These are phyloP conservation scores for Grosmannia penicillata DNA, from an alignment of 2,329 filamentous ascomycete species.

Conservation along the genomic window DNA sequence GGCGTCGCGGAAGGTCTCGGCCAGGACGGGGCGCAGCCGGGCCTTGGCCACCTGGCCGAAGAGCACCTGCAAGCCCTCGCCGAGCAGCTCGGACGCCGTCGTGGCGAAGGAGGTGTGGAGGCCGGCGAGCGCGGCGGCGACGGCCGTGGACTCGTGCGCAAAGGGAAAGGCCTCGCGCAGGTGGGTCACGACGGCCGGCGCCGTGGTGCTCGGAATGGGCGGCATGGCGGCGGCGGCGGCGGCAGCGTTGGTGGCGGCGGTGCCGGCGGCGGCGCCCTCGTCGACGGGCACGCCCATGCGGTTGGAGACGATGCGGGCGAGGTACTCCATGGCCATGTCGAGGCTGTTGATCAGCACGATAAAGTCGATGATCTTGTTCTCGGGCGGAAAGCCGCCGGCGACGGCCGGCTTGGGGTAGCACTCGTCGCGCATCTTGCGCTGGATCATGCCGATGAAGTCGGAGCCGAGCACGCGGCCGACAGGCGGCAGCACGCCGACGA, in stretches of 20 bases:
- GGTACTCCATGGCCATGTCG: constrained; percentile 82
- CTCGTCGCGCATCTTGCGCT: constrained; percentile 95
- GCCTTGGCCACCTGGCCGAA: constrained; percentile 79
- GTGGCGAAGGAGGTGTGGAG: constrained; percentile 58
- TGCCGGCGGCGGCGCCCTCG: constrained; percentile 15
- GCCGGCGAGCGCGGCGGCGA: constrained; percentile 50
- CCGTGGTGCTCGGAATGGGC: constrained; percentile 21
- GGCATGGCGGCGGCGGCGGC: constrained; percentile 1
- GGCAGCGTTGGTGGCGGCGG: neutral
- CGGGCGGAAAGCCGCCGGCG: constrained; percentile 70
- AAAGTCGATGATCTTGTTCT: constrained; percentile 78
- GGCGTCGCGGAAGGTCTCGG: constrained; percentile 80
- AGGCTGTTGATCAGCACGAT: constrained; percentile 92
- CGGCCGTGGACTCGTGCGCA: constrained; percentile 55
- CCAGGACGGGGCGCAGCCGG: constrained; percentile 68
- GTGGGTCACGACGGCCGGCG: constrained; percentile 7
- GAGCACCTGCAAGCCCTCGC: constrained; percentile 71
- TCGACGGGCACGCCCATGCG: constrained; percentile 37
- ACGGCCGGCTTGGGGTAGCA: constrained; percentile 70
- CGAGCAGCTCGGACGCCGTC: constrained; percentile 70
- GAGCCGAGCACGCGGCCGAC: constrained; percentile 67
- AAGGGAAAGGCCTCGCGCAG: constrained; percentile 65
- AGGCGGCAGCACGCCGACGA: constrained; percentile 63
- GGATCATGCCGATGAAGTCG: constrained; percentile 94
- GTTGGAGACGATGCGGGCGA: constrained; percentile 66